Percentiles rank a stretch among this genome's conserved stretches.
Evolutionary conservation across 768 basidiomycete species (phyloP).

Genomic region (Suillus sp.): DNA sequence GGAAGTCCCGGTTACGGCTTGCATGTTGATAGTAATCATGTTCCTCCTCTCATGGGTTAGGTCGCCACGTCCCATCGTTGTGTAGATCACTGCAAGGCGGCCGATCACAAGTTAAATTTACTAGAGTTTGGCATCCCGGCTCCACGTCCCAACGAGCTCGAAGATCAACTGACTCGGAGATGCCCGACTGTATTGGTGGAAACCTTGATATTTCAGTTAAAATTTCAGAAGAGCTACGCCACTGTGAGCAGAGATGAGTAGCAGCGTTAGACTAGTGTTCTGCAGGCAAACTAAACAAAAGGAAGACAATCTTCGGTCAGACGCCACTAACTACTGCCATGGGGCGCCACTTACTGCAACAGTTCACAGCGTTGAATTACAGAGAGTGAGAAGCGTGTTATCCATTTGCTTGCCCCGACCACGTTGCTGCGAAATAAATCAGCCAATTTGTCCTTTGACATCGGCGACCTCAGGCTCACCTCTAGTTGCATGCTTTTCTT

Average conservation of each 20-base stretch:
- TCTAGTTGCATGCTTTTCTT: neutral
- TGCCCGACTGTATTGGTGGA: neutral
- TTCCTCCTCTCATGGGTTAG: no score
- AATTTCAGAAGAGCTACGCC: neutral
- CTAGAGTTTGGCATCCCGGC: neutral
- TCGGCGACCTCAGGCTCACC: neutral
- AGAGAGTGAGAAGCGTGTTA: neutral
- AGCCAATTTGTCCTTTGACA: neutral
- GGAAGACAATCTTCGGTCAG: neutral
- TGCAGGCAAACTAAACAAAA: neutral
- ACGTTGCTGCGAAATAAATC: constrained; percentile 12
- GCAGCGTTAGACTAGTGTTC: neutral
- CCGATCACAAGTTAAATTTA: neutral
- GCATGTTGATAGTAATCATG: no score
- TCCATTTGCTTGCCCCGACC: constrained; percentile 10
- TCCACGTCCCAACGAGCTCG: neutral
- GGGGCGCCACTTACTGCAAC: neutral
- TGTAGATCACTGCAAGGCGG: no score
- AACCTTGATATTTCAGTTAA: neutral
- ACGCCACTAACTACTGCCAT: neutral
- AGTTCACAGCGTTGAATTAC: constrained; percentile 12
- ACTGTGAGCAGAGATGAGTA: neutral
- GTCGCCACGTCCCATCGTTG: no score
- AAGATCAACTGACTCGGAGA: neutral
- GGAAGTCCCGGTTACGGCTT: no score